Conservation (phyloP, 129 eudicot genomes). For the Centrapalus pauciflorus region DNA sequence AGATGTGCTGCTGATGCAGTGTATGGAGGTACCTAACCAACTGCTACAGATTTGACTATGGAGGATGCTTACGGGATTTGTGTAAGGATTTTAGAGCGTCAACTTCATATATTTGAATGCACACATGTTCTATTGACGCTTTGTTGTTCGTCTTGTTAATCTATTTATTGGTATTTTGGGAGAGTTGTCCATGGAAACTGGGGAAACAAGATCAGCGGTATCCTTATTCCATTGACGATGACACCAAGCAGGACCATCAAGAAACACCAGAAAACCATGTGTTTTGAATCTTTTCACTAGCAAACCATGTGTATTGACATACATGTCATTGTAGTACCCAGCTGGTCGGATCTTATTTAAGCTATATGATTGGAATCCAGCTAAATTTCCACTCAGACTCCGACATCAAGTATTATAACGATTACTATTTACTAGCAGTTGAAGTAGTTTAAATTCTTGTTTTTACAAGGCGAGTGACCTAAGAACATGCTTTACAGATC, state of each 20-base stretch:
- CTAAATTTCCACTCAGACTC: conserved; percentile 90
- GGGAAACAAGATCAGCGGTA: too few species aligned
- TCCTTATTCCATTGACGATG: too few species aligned
- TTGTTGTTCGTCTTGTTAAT: not conserved
- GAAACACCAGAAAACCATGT: too few species aligned
- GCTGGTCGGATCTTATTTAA: conserved; percentile 94
- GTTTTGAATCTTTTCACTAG: not conserved
- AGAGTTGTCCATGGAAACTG: too few species aligned
- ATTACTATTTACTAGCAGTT: conserved; percentile 45
- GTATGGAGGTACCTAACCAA: conserved; percentile 38
- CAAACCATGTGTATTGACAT: not conserved
- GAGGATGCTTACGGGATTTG: not conserved
- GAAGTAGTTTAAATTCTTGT: conserved; percentile 13
- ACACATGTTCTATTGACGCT: not conserved
- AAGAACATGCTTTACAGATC: conserved; percentile 45
- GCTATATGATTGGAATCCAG: conserved; percentile 99
- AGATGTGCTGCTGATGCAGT: conserved; percentile 39
- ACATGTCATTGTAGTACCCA: conserved; percentile 55
- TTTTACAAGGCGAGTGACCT: conserved; percentile 29
- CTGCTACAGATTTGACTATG: not conserved
- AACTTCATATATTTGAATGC: too few species aligned
- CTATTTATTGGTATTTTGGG: too few species aligned
- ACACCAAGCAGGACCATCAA: too few species aligned
- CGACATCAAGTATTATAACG: conserved; percentile 75
- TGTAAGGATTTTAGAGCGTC: too few species aligned